Conservation (phyloP, 768 basidiomycete genomes). For the Amanita molliuscula region DNA sequence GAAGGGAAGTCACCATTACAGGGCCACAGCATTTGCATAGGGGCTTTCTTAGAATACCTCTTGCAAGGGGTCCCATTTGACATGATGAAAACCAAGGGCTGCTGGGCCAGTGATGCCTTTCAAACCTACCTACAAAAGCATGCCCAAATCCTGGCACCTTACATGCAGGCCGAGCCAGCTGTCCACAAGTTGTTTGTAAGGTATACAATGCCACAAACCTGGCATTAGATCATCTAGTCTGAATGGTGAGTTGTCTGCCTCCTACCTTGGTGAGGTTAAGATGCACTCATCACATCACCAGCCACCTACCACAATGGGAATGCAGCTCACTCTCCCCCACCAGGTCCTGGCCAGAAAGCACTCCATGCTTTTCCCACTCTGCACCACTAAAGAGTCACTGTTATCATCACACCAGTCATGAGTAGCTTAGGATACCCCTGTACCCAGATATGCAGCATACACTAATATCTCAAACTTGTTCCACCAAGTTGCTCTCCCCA, state of each 20-base stretch:
- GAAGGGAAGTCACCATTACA: background rate
- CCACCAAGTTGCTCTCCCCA: no score
- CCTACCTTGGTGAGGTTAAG: background rate
- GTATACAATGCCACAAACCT: background rate
- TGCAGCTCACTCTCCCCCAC: background rate
- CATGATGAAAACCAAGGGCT: conserved; percentile 2
- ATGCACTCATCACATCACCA: background rate
- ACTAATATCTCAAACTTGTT: no score
- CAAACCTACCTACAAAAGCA: background rate
- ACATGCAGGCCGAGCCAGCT: background rate
- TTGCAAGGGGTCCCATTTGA: background rate
- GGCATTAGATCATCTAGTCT: background rate
- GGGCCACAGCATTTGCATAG: background rate
- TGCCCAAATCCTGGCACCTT: background rate
- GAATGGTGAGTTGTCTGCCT: background rate
- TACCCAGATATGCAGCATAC: no score
- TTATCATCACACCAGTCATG: no score
- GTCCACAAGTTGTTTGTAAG: background rate
- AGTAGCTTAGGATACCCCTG: no score
- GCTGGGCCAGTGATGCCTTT: conserved; percentile 1
- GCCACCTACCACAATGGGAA: background rate
- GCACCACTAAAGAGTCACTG: no score
- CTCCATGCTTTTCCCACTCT: no score
- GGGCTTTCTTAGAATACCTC: conserved; percentile 1
- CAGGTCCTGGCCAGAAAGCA: no score